Evolutionary conservation across 192 early-diverging fungal species (phyloP).

Genomic region (Coemansia sp.): DNA sequence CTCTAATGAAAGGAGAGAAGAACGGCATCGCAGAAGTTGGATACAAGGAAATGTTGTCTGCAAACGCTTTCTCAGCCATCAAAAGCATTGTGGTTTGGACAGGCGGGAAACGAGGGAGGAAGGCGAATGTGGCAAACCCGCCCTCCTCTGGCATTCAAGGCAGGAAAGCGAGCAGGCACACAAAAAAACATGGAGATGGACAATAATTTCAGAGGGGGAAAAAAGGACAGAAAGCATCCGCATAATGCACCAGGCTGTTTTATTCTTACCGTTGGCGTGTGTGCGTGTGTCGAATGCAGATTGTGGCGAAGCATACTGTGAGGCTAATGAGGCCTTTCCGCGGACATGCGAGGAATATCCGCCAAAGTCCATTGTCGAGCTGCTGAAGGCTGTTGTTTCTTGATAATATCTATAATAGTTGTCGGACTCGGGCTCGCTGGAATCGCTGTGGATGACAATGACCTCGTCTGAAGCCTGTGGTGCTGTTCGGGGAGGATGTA

Average conservation of each 20-base stretch:
- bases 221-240: background rate
- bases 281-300: background rate
- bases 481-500: conserved; percentile 26
- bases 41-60: background rate
- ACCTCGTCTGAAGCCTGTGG: conserved; percentile 23
- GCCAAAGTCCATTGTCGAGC: conserved; percentile 7
- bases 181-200: background rate
- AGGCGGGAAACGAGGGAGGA: background rate
- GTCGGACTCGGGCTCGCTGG: conserved; percentile 35
- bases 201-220: too few species aligned
- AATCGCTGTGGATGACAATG: conserved; percentile 47
- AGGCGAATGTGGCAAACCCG: background rate
- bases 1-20: background rate
- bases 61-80: background rate
- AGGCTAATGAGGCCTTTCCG: conserved; percentile 5
- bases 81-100: background rate
- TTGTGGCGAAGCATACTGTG: conserved; percentile 26
- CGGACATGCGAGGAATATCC: conserved; percentile 9
- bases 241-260: background rate
- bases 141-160: background rate
- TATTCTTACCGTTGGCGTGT: conserved; percentile 19
- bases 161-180: background rate
- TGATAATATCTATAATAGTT: background rate
- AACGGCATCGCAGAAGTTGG: background rate
- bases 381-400: background rate